Evolutionary conservation across 352 stramenopile genomes (phyloP).

Genomic region (Pythium dissotocum): DNA sequence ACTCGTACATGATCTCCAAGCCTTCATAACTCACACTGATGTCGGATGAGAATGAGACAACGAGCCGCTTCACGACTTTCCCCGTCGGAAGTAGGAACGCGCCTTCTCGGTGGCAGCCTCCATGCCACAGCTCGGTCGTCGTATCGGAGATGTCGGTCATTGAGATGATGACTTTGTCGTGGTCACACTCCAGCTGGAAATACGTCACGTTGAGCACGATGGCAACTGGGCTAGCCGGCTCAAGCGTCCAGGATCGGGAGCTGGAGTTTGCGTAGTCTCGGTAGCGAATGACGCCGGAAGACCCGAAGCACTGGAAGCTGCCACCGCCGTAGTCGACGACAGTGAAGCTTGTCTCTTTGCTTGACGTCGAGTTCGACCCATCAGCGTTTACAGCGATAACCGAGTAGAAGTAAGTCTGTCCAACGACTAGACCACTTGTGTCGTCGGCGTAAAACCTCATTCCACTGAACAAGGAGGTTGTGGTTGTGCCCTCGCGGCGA

Average conservation of each 20-base stretch:
- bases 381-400: constrained; percentile 29
- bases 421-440: constrained; percentile 20
- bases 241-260: constrained; percentile 44
- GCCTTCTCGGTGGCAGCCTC: constrained; percentile 48
- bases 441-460: constrained; percentile 37
- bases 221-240: constrained; percentile 19
- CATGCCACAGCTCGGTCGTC: constrained; percentile 40
- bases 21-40: constrained; percentile 41
- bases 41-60: constrained; percentile 46
- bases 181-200: constrained; percentile 66
- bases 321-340: constrained; percentile 11
- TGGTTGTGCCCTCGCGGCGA: constrained; percentile 27
- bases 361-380: constrained; percentile 26
- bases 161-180: constrained; percentile 42
- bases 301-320: constrained; percentile 23
- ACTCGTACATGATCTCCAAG: constrained; percentile 46
- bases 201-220: constrained; percentile 43
- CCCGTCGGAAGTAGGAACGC: constrained; percentile 41
- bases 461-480: background rate
- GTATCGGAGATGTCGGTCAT: constrained; percentile 15
- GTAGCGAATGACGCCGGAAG: constrained; percentile 21
- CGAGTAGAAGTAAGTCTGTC: constrained; percentile 45
- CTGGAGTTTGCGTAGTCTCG: constrained; percentile 41
- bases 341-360: constrained; percentile 34
- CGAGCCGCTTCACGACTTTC: constrained; percentile 32